Base-by-base conservation (phyloP, 1,284 basidiomycete species). In the Ceratorhiza oryzae-sativae region DNA sequence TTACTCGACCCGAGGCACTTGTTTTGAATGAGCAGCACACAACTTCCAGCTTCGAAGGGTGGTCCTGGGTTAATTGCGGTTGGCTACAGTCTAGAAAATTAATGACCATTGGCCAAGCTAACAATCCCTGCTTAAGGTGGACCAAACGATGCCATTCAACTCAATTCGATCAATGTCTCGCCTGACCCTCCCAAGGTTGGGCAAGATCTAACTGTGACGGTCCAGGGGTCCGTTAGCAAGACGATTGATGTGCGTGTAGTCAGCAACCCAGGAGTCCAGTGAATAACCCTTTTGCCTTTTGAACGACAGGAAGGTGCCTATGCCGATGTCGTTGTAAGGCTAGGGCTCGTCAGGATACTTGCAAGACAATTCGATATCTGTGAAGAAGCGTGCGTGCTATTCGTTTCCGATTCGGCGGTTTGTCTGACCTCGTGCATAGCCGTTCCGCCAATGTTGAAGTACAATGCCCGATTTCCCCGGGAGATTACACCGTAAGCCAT, bases 351-450 rank as follows among this genome's bases (percentile, higher is more conserved):
- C 81, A 85, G 85, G 80, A 79, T 85, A 0, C 75, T 85, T 10
- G 81, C 83, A 72, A 84, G 83, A 79, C 77, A 79, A 25, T 85
- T 85, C 75, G 83, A 85, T 76, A 79, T 85, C 41, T 85, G 84
- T 75, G 83, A 84, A 49, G 84, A 85, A 78, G 81, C 84, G 84
- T 84, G 62, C 78, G 83, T 39, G 13, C 97, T 1, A 82, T 82
- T 0, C 95, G 97, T 73, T 97, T 97, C 80, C 84, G 97, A 95
- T 34, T 82, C 92, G 18, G 88, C 97, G 80, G 96, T 94, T 10
- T 81, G 97, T 20, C 25, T 55, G 48, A 30, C 23, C 15, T 61
- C 27, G 49, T 18, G 12, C 60, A 32, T 71, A 90, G 91, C 70
- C 85, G 85, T 61, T 87, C 88, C 41, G 89, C 89, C 18, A 87